phyloP scores from a whole-genome alignment of 2,329 filamentous ascomycete species.

The Aspergillus pseudoglaucus region DNA sequence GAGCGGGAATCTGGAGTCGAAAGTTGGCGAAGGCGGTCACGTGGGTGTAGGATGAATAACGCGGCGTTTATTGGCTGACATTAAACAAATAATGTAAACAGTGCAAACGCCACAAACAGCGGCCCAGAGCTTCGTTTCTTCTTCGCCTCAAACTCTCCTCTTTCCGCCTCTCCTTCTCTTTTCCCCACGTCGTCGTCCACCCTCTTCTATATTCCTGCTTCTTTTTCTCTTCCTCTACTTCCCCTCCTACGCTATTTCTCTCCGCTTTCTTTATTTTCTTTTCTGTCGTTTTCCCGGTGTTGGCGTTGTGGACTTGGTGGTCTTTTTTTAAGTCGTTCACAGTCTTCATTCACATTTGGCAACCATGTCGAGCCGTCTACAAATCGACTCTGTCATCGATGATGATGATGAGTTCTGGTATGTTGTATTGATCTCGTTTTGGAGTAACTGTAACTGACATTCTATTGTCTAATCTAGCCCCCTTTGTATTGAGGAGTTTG shows the following conservation, averaged over 20 bases:
- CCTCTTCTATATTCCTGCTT: conserved; percentile 12
- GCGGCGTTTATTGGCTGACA: conserved; percentile 17
- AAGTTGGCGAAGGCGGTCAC: conserved; percentile 18
- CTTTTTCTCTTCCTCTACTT: conserved; percentile 11
- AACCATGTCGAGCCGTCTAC: conserved; percentile 40
- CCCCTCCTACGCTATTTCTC: conserved; percentile 8
- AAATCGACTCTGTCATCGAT: conserved; percentile 45
- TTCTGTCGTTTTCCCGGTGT: conserved; percentile 8
- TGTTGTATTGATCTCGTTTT: conserved; percentile 7
- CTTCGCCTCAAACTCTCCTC: conserved; percentile 13
- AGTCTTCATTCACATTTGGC: conserved; percentile 8
- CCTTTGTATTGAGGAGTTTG: conserved; percentile 97
- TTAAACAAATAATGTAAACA: conserved; percentile 14
- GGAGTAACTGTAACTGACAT: conserved; percentile 6
- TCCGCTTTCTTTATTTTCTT: conserved; percentile 3
- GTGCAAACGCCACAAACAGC: conserved; percentile 17
- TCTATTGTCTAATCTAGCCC: conserved; percentile 53
- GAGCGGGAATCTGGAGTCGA: conserved; percentile 14
- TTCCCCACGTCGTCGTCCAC: conserved; percentile 8
- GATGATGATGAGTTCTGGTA: conserved; percentile 46
- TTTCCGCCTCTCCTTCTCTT: conserved; percentile 12
- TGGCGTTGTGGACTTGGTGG: conserved; percentile 11
- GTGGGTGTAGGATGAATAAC: conserved; percentile 11
- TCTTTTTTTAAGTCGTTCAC: neutral
- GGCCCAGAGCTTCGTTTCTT: conserved; percentile 18